Conservation (phyloP, 768 basidiomycete species). For the Tremella fuciformis region DNA sequence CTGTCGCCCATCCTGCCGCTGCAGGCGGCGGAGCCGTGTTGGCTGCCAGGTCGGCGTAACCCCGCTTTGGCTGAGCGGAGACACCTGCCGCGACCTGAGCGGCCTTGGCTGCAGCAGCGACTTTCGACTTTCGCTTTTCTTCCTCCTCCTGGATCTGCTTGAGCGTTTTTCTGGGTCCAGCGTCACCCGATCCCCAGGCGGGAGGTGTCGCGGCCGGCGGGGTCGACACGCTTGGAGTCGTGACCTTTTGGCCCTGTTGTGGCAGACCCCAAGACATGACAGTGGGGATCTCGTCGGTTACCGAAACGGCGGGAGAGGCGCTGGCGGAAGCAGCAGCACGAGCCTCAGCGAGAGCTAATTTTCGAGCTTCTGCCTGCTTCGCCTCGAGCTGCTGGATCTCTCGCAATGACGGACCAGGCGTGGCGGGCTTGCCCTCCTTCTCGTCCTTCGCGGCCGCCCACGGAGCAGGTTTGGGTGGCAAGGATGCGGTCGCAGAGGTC, state of each 20-base stretch:
- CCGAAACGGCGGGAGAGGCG: constrained; percentile 53
- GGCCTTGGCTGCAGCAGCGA: constrained; percentile 50
- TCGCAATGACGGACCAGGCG: constrained; percentile 65
- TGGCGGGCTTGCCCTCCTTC: constrained; percentile 56
- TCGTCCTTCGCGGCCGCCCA: constrained; percentile 57
- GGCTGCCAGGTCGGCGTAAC: constrained; percentile 73
- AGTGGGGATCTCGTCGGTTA: constrained; percentile 20
- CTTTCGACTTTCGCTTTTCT: constrained; percentile 70
- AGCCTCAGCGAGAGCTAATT: constrained; percentile 69
- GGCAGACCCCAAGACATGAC: constrained; percentile 51
- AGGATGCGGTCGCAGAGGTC: constrained; percentile 10
- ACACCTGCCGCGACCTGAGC: constrained; percentile 52
- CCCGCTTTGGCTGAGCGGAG: constrained; percentile 59
- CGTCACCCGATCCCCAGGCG: constrained; percentile 65
- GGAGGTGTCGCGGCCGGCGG: constrained; percentile 54
- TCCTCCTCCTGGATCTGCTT: constrained; percentile 99
- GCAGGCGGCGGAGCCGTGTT: constrained; percentile 55
- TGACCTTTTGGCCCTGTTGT: constrained; percentile 28
- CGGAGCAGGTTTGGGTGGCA: constrained; percentile 43
- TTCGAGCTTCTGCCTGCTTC: constrained; percentile 71
- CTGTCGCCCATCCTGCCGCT: constrained; percentile 74
- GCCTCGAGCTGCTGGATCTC: constrained; percentile 95
- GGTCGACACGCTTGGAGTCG: constrained; percentile 34
- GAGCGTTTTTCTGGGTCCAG: constrained; percentile 79
- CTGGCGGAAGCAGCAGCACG: constrained; percentile 64